Percentiles rank a stretch among this genome's conserved stretches.
Evolutionary conservation across 1,284 basidiomycete species (phyloP).

Genomic region (Volvariella surrecta): DNA sequence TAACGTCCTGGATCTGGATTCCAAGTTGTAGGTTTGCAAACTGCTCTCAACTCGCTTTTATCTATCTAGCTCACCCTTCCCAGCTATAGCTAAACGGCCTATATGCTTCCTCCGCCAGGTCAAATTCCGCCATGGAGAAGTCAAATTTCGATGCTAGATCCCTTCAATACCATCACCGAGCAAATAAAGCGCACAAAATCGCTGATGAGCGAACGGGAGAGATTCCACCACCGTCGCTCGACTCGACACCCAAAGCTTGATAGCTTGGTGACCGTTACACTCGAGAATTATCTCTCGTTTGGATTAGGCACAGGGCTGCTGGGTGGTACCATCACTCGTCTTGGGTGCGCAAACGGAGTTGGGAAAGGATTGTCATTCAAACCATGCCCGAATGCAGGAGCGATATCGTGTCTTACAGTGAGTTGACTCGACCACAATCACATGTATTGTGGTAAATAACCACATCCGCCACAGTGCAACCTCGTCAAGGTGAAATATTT

Average conservation of each 20-base stretch:
- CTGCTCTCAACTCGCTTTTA: too few species aligned
- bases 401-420: slow-evolving; percentile 20
- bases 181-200: background rate
- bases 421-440: background rate
- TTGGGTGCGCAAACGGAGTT: slow-evolving; percentile 16
- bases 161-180: background rate
- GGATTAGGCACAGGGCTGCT: slow-evolving; percentile 19
- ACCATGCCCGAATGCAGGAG: slow-evolving; percentile 14
- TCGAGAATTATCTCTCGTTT: slow-evolving; percentile 20
- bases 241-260: slow-evolving; percentile 4
- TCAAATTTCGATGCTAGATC: background rate
- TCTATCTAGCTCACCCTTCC: too few species aligned
- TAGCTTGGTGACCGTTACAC: slow-evolving; percentile 8
- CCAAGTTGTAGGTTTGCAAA: too few species aligned
- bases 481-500: slow-evolving; percentile 17
- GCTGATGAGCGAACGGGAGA: background rate
- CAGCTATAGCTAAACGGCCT: too few species aligned
- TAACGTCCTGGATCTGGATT: too few species aligned
- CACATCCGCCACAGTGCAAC: slow-evolving; percentile 15
- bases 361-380: background rate
- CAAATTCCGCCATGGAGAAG: too few species aligned
- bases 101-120: too few species aligned
- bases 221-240: background rate
- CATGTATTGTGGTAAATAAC: background rate
- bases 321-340: slow-evolving; percentile 15